A percentile compares a stretch with the other conserved stretches of the same genome.
These are phyloP conservation scores for Tetrahymena elliotti DNA, from an alignment of 73 alveolate genomes.

Conservation along the genomic window DNA sequence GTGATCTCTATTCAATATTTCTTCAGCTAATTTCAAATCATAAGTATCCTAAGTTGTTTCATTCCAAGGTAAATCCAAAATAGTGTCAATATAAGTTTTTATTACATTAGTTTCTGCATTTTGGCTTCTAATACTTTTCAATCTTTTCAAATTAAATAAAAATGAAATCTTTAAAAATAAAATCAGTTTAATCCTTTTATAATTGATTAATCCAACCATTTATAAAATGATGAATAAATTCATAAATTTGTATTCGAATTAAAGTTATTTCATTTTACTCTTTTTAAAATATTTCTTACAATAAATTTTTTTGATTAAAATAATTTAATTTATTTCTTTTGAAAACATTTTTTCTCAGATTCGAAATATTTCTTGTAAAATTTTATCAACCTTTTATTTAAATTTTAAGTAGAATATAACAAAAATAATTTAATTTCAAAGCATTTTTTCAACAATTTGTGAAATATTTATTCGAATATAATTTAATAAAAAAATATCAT, in stretches of 20 bases:
- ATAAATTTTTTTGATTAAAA: no score
- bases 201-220: background rate
- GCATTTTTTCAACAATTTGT: no score
- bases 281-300: no score
- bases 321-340: no score
- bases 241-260: no score
- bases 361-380: no score
- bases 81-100: slow-evolving; percentile 61
- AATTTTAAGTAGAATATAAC: background rate
- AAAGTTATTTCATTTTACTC: no score
- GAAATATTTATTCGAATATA: no score
- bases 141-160: slow-evolving; percentile 7
- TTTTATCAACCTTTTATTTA: background rate
- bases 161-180: background rate
- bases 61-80: slow-evolving; percentile 74
- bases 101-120: slow-evolving; percentile 66
- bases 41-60: slow-evolving; percentile 44
- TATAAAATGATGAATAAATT: no score
- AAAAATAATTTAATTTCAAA: no score
- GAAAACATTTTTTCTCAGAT: no score
- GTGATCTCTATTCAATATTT: slow-evolving; percentile 75
- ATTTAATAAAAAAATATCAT: no score
- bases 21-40: slow-evolving; percentile 59
- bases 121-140: slow-evolving; percentile 41
- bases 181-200: background rate